Conservation (phyloP, 441 rosid genomes). For the Adansonia rubrostipa region DNA sequence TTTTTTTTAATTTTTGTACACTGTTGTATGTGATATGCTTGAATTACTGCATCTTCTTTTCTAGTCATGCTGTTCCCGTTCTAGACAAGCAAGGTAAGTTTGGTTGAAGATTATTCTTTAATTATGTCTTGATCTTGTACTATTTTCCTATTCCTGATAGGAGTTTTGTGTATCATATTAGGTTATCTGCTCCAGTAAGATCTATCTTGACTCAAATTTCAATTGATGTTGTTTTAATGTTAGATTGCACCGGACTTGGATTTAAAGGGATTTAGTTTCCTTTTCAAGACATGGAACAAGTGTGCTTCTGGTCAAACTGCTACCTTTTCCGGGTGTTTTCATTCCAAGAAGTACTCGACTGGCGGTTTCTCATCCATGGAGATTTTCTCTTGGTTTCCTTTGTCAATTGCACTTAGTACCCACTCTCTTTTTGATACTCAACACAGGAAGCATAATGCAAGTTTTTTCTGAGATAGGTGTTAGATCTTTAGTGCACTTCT, state of each 20-base stretch:
- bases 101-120: not conserved
- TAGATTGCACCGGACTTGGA: slow-evolving; percentile 66
- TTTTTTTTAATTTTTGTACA: not conserved
- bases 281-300: slow-evolving; percentile 72
- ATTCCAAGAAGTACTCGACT: slow-evolving; percentile 87
- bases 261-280: slow-evolving; percentile 42
- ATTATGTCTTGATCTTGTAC: not conserved
- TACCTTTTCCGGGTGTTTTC: slow-evolving; percentile 65
- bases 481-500: slow-evolving; percentile 52
- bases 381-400: slow-evolving; percentile 81
- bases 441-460: slow-evolving; percentile 67
- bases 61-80: not conserved
- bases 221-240: slow-evolving; percentile 25
- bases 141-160: not conserved
- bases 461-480: slow-evolving; percentile 61
- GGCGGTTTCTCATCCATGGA: slow-evolving; percentile 78
- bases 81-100: not conserved
- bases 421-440: slow-evolving; percentile 48
- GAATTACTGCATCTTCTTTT: not conserved
- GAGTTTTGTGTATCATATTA: not conserved
- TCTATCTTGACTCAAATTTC: not conserved
- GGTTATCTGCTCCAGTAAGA: not conserved
- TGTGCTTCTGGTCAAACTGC: slow-evolving; percentile 63
- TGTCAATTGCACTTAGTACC: slow-evolving; percentile 88
- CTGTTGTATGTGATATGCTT: not conserved